Evolutionary conservation across 176 grass and related monocot species (phyloP).

Genomic region (Lolium multiflorum): DNA sequence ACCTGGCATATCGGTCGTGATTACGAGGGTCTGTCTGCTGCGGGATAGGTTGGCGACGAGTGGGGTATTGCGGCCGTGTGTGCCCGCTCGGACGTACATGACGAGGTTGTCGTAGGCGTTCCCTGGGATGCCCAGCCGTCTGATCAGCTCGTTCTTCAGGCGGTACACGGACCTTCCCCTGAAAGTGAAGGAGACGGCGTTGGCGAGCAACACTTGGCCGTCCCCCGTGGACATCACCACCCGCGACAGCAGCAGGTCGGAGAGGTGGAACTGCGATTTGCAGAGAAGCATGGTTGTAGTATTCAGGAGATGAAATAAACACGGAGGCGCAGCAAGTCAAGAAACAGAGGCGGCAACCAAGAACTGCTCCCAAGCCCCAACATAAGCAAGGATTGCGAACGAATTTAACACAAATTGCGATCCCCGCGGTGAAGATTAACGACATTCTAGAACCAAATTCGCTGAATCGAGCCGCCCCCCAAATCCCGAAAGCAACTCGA

Average conservation of each 20-base stretch:
- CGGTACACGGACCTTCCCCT: background rate
- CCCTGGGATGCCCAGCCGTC: background rate
- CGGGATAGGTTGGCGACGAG: conserved; percentile 31
- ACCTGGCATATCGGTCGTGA: background rate
- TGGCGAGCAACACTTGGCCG: background rate
- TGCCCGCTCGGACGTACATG: conserved; percentile 11
- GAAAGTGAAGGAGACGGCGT: background rate
- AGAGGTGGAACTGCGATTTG: background rate
- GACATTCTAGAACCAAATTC: background rate
- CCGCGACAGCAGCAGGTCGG: background rate
- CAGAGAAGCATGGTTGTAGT: background rate
- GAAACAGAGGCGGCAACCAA: background rate
- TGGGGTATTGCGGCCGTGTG: conserved; percentile 19
- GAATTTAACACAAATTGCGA: background rate
- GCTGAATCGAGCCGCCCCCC: no score
- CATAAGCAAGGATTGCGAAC: background rate
- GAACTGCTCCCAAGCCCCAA: background rate
- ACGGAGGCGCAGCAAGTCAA: background rate
- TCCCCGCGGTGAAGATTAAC: background rate
- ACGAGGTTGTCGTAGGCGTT: background rate
- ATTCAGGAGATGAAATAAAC: background rate
- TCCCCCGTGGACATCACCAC: background rate
- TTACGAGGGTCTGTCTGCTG: background rate
- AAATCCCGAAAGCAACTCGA: background rate
- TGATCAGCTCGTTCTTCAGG: background rate